A percentile compares a stretch with the other conserved stretches of the same genome.
These are phyloP conservation scores for Lobulomyces angularis DNA, from an alignment of 192 early-diverging fungal species.

Conservation along the genomic window DNA sequence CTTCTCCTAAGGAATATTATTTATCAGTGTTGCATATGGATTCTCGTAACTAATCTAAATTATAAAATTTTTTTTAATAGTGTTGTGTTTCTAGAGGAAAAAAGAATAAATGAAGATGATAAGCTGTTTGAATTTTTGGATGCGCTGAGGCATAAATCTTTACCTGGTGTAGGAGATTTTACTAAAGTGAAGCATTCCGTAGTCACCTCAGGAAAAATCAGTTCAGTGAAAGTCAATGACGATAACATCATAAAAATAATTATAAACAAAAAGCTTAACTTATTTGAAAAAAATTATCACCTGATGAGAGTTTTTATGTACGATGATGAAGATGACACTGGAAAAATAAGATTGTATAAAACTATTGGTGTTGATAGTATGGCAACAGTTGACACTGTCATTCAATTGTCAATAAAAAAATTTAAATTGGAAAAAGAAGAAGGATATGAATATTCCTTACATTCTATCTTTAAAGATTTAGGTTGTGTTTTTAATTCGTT, in stretches of 20 bases:
- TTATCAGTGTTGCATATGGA: constrained; percentile 32
- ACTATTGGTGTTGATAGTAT: constrained; percentile 28
- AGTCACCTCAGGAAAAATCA: constrained; percentile 6
- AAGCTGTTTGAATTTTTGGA: constrained; percentile 23
- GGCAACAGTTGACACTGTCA: constrained; percentile 17
- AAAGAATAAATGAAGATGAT: constrained; percentile 15
- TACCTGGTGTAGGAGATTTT: constrained; percentile 22
- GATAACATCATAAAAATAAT: constrained; percentile 40
- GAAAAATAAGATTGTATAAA: constrained; percentile 28
- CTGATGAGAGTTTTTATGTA: constrained; percentile 26
- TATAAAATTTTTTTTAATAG: not conserved
- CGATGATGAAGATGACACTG: constrained; percentile 11
- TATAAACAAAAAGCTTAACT: constrained; percentile 36
- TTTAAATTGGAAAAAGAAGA: constrained; percentile 16
- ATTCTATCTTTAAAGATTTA: constrained; percentile 15
- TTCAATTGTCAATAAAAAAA: constrained; percentile 27
- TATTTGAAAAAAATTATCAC: constrained; percentile 33
- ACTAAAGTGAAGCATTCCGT: constrained; percentile 6
- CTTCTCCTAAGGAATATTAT: constrained; percentile 21
- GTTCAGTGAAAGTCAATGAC: constrained; percentile 24
- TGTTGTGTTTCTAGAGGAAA: constrained; percentile 15
- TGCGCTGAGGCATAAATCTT: constrained; percentile 17
- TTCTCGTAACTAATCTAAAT: constrained; percentile 16
- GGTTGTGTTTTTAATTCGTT: constrained; percentile 7
- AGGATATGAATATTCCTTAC: constrained; percentile 11